Evolutionary conservation across 2,329 filamentous ascomycete species (phyloP), one percentile per base, ranked within the genome.

Genomic region (Pestalotiopsis sp.): DNA sequence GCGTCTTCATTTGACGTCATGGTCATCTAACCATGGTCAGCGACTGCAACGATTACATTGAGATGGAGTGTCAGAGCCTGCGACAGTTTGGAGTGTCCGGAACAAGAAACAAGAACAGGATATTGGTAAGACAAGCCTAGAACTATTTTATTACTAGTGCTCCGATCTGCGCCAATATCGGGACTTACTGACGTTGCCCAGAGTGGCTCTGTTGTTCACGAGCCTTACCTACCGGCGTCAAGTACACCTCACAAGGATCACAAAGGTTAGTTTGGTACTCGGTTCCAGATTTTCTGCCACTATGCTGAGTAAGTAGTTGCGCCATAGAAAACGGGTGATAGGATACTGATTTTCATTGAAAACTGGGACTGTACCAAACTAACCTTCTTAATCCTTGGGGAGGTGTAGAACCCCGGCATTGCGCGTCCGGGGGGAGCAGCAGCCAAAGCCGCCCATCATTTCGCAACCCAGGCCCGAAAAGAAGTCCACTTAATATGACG

Each of bases 401-500:
- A n/a, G n/a, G n/a, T n/a, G n/a, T n/a, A 65, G 17, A 45, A 45
- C 23, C 31, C 63, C 45, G 63, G 62, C n/a, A 27, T 31, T 56
- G 63, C 41, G 49, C 31, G 45, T 45, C 39, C 52, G 39, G 45
- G 41, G 23, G n/a, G n/a, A 38, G 36, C 36, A 62, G 11, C 60
- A 23, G 60, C n/a, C 62, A 23, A 13, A 20, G 38, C 36, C 49
- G 20, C 17, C 36, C 20, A 20, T 45, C 41, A 14, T 38, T 14
- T 49, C 27, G 61, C 64, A 57, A 39, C 64, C 49, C 64, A 39
- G 49, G 27, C 23, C 27, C 25, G 41, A 23, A n/a, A 25, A 31
- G 27, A 62, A 64, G 64, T 66, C 64, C 64, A 66, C 64, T 66
- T 59, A 45, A 59, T 59, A 66, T 66, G 64, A 66, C 64, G 64